These are phyloP conservation scores for Oemleria cerasiformis DNA, from an alignment of 306 rosid genomes.

Conservation along the genomic window DNA sequence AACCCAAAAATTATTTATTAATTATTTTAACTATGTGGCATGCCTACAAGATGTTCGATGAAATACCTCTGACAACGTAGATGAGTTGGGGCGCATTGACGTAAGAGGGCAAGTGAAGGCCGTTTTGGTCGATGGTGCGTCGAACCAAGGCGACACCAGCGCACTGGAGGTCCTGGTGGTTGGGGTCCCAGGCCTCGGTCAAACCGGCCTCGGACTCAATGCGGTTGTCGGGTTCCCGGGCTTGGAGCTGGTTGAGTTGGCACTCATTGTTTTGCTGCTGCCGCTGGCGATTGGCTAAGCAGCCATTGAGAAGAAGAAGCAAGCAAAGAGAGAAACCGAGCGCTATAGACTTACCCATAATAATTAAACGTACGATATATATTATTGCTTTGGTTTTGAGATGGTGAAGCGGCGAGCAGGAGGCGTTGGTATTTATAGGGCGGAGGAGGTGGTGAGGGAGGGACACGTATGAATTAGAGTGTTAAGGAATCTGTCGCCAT, in stretches of 20 bases:
- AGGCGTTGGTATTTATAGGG: not conserved
- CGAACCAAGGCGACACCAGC: constrained; percentile 32
- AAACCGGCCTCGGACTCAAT: constrained; percentile 35
- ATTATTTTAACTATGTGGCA: too few species aligned
- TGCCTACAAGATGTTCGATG: not conserved
- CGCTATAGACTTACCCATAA: constrained; percentile 54
- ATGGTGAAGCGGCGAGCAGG: constrained; percentile 11
- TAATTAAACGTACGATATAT: too few species aligned
- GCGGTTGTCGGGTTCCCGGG: constrained; percentile 35
- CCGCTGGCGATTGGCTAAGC: constrained; percentile 19
- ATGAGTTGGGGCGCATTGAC: constrained; percentile 36
- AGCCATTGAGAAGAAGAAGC: constrained; percentile 34
- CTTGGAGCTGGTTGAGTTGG: constrained; percentile 29
- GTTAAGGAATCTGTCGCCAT: constrained; percentile 11
- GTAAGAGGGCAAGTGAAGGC: constrained; percentile 53
- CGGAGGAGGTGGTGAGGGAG: not conserved
- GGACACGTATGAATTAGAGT: constrained; percentile 7
- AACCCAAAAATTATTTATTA: constrained; percentile 1
- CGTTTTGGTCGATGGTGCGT: constrained; percentile 32
- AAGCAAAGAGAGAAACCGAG: constrained; percentile 33
- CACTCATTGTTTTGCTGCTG: constrained; percentile 19
- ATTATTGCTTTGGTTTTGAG: not conserved
- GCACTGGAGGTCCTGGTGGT: constrained; percentile 37
- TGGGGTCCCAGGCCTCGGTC: constrained; percentile 44
- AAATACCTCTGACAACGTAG: constrained; percentile 31